Base-by-base conservation (phyloP, 73 alveolate genomes). In the Blepharisma stoltei region DNA sequence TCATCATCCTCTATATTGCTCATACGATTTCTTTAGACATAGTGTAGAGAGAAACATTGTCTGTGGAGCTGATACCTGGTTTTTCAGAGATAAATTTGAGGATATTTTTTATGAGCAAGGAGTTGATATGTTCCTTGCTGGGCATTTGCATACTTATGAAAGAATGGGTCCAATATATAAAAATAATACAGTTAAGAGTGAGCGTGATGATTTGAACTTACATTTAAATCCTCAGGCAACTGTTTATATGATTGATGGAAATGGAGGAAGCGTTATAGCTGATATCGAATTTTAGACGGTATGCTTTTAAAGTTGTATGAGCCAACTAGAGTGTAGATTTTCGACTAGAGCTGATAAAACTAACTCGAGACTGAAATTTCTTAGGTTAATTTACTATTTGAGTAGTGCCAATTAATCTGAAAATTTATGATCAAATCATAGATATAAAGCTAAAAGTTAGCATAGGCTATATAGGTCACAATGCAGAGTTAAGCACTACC, bases 1-100 rank as follows among this genome's bases (percentile, higher is more conserved):
- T 25, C 73, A 60, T 60, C 73, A 60, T 60, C 73, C 73, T 60
- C 23, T 60, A 0, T 60, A 60, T 38, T 60, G 73, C 73, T 60
- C 73, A 32, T 32, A 32, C 3, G 41, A 32, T 32, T 32, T 32
- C 41, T 32, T 32, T 32, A 32, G 3, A 32, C 41, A 32, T 32
- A 32, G 41, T 3, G 41, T 60, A 60, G 37, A 18, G 11, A 60
- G 23, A 60, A 60, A 18, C 5, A 20, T 9, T 18, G 46, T 9
- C 23, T 60, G 73, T 60, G 45, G 73, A 25, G 73, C 11, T 14
- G 48, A 60, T 2, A 9, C 45, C 0, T 14, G 14, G 46, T 8
- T 60, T 2, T 25, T 60, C 23, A 60, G 73, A 60, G 46, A 25
- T 8, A 8, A 18, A 14, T 25, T 60, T 18, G 48, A 18, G 11